Percentiles rank a stretch among this genome's conserved stretches.
Conservation (phyloP, 2,329 filamentous ascomycete species). For the Fragosphaeria purpurea region DNA sequence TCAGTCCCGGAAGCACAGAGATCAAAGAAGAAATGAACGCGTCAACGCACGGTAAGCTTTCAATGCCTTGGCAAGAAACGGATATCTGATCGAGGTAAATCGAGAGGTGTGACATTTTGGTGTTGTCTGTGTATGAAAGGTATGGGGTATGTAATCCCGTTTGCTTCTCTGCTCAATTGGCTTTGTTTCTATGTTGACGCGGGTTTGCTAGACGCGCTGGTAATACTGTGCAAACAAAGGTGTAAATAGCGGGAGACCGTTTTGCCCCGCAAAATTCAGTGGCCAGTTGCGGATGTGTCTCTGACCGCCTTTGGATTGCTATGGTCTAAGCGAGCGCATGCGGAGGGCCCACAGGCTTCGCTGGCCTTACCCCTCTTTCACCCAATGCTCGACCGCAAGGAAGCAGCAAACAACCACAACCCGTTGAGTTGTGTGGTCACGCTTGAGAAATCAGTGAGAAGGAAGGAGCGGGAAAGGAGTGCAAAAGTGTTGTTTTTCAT, state of each 20-base stretch:
- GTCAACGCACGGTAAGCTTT: slow-evolving; percentile 55
- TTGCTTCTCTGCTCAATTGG: no score
- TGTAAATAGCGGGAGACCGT: no score
- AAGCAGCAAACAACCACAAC: no score
- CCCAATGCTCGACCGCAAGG: no score
- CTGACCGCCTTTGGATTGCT: slow-evolving; percentile 2
- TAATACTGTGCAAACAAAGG: no score
- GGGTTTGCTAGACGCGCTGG: background rate
- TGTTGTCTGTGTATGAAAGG: background rate
- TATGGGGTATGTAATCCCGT: no score
- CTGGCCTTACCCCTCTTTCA: no score
- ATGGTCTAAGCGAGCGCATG: background rate
- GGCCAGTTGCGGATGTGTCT: background rate
- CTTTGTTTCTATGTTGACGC: background rate
- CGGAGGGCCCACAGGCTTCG: no score
- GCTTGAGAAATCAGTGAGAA: no score
- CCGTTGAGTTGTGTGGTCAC: no score
- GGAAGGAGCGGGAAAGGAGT: no score
- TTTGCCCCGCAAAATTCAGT: slow-evolving; percentile 8
- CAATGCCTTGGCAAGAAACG: slow-evolving; percentile 66
- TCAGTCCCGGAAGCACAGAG: background rate
- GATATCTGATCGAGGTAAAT: slow-evolving; percentile 68
- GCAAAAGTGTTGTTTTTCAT: background rate
- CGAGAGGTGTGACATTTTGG: slow-evolving; percentile 55
- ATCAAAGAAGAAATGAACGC: background rate